Evolutionary conservation across 1,284 basidiomycete species (phyloP).

Genomic region (Fomes fomentarius): DNA sequence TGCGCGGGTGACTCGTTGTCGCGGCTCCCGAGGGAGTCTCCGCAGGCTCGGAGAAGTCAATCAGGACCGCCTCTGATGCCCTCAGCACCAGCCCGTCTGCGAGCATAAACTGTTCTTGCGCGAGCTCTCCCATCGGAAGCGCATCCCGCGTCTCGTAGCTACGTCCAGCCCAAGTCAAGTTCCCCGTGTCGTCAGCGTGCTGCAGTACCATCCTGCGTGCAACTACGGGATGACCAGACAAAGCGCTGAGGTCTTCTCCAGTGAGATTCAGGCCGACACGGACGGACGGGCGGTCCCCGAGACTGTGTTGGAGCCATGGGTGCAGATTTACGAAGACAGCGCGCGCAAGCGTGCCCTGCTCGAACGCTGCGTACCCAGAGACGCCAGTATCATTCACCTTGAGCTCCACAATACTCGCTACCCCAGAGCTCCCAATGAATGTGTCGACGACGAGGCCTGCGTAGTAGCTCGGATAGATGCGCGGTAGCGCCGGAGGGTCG

Average conservation of each 20-base stretch:
- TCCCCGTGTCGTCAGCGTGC: conserved; percentile 57
- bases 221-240: neutral
- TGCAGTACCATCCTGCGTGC: conserved; percentile 35
- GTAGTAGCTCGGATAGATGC: conserved; percentile 65
- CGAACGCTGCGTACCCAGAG: conserved; percentile 66
- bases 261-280: conserved; percentile 43
- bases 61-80: conserved; percentile 55
- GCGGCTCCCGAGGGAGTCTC: neutral
- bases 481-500: conserved; percentile 48
- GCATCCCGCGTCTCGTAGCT: conserved; percentile 62
- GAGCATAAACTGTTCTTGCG: conserved; percentile 39
- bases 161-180: conserved; percentile 66
- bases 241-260: conserved; percentile 3
- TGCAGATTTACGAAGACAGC: conserved; percentile 60
- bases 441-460: conserved; percentile 52
- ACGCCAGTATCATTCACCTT: conserved; percentile 48
- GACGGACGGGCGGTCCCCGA: conserved; percentile 39
- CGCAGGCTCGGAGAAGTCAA: conserved; percentile 22
- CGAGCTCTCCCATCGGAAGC: conserved; percentile 43
- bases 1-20: neutral
- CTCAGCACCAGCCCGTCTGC: conserved; percentile 50
- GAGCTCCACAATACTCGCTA: conserved; percentile 54
- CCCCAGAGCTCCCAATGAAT: conserved; percentile 41
- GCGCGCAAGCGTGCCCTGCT: conserved; percentile 45
- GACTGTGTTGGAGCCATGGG: conserved; percentile 48